phyloP scores from a whole-genome alignment of 163 green algal species.

The Smithsoniella earleae region DNA sequence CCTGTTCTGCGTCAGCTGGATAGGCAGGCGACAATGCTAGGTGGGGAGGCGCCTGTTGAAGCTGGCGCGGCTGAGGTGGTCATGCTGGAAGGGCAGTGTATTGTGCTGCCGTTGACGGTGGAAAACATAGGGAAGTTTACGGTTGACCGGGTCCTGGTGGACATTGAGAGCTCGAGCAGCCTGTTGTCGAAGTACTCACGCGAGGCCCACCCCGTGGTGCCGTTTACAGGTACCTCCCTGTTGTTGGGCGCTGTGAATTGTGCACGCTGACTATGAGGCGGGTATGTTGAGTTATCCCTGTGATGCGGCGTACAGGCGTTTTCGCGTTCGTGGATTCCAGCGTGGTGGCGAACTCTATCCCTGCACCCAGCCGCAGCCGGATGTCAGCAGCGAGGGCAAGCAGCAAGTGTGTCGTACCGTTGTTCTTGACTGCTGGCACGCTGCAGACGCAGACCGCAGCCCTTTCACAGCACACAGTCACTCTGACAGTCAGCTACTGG shows the following conservation, averaged over 20 bases:
- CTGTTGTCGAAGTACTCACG: constrained; percentile 24
- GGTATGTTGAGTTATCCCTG: too few relatives aligned
- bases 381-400: not conserved
- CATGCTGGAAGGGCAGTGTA: constrained; percentile 11
- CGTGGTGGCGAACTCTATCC: not conserved
- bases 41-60: not conserved
- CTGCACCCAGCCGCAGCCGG: not conserved
- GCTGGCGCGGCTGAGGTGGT: not conserved
- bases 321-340: not conserved
- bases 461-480: not conserved
- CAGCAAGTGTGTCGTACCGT: not conserved
- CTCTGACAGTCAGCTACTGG: constrained; percentile 20
- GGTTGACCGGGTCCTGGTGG: constrained; percentile 2
- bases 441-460: not conserved
- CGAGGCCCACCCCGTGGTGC: not conserved
- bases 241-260: too few relatives aligned
- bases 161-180: constrained; percentile 16
- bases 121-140: constrained; percentile 4
- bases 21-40: not conserved
- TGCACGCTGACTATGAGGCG: not conserved
- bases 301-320: too few relatives aligned
- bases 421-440: constrained; percentile 15
- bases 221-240: constrained; percentile 10
- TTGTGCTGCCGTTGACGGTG: not conserved
- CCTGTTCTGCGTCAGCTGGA: not conserved